Conservation (phyloP, 2,329 filamentous ascomycete species). For the Bisporella sp. region DNA sequence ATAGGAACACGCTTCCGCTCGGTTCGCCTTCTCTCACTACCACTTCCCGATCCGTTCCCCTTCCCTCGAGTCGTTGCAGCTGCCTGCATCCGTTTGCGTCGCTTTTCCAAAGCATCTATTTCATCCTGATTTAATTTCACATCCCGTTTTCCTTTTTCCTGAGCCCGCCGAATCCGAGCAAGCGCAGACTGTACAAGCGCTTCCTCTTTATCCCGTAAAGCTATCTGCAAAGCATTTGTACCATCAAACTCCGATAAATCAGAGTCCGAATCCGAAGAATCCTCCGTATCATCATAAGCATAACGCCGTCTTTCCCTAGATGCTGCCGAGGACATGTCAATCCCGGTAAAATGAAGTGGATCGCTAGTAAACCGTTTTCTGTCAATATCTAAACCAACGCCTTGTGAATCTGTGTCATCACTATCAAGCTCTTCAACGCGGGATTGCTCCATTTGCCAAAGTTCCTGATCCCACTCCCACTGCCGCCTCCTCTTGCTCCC, state of each 20-base stretch:
- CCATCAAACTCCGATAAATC: conserved; percentile 45
- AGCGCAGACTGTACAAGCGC: conserved; percentile 70
- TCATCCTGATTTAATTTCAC: conserved; percentile 77
- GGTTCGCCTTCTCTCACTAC: conserved; percentile 20
- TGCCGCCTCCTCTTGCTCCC: conserved; percentile 54
- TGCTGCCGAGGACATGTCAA: conserved; percentile 41
- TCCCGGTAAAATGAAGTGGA: conserved; percentile 53
- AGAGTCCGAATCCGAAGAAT: conserved; percentile 22
- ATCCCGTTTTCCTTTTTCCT: conserved; percentile 67
- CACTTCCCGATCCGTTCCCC: conserved; percentile 18
- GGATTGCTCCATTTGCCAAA: conserved; percentile 39
- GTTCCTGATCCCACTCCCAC: conserved; percentile 41
- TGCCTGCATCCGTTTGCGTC: conserved; percentile 47
- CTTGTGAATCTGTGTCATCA: conserved; percentile 47
- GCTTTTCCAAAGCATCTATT: conserved; percentile 69
- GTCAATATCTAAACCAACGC: conserved; percentile 41
- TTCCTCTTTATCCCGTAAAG: conserved; percentile 62
- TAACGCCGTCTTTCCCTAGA: conserved; percentile 19
- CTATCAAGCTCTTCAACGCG: conserved; percentile 61
- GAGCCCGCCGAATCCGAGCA: conserved; percentile 71
- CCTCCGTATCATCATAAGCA: conserved; percentile 37
- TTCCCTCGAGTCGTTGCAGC: conserved; percentile 15
- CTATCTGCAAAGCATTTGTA: conserved; percentile 42
- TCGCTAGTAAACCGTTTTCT: conserved; percentile 50
- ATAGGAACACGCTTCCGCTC: conserved; percentile 20